Evolutionary conservation across 805 yeast genomes (phyloP).

Genomic region (Candida ponderosae): DNA sequence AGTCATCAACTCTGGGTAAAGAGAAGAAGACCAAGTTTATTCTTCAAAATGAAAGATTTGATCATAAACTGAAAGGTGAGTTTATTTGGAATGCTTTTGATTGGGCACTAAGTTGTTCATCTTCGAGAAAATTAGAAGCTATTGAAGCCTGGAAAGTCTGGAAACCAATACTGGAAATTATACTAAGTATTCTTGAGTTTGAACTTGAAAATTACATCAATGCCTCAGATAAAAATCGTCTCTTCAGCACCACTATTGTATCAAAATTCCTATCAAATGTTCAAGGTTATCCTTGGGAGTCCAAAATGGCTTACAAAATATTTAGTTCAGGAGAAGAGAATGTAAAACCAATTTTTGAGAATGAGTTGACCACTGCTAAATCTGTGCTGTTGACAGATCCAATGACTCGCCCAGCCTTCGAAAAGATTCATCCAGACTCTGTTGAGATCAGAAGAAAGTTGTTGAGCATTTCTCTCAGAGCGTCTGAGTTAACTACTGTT

Average conservation of each 20-base stretch:
- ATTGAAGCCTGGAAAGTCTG: slow-evolving; percentile 15
- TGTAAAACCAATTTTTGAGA: slow-evolving; percentile 6
- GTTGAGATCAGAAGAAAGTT: background rate
- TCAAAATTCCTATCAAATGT: slow-evolving; percentile 6
- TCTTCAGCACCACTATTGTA: background rate
- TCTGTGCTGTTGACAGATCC: slow-evolving; percentile 4
- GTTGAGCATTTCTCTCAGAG: background rate
- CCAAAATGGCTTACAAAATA: slow-evolving; percentile 7
- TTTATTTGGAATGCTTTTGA: slow-evolving; percentile 19
- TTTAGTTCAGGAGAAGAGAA: slow-evolving; percentile 3
- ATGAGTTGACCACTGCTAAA: slow-evolving; percentile 12
- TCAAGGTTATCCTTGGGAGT: slow-evolving; percentile 7
- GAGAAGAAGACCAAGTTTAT: slow-evolving; percentile 14
- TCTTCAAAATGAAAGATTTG: slow-evolving; percentile 18
- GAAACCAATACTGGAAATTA: slow-evolving; percentile 10
- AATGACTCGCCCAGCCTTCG: background rate
- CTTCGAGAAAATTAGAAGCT: slow-evolving; percentile 5
- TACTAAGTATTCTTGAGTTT: slow-evolving; percentile 13
- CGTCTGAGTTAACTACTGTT: background rate
- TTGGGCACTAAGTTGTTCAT: slow-evolving; percentile 23
- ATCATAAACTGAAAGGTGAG: slow-evolving; percentile 11
- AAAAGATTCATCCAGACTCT: background rate
- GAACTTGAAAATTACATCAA: slow-evolving; percentile 2
- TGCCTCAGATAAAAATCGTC: background rate
- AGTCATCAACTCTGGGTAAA: background rate